Evolutionary conservation across 768 basidiomycete genomes (phyloP).

Genomic region (Suillus hirtellus): DNA sequence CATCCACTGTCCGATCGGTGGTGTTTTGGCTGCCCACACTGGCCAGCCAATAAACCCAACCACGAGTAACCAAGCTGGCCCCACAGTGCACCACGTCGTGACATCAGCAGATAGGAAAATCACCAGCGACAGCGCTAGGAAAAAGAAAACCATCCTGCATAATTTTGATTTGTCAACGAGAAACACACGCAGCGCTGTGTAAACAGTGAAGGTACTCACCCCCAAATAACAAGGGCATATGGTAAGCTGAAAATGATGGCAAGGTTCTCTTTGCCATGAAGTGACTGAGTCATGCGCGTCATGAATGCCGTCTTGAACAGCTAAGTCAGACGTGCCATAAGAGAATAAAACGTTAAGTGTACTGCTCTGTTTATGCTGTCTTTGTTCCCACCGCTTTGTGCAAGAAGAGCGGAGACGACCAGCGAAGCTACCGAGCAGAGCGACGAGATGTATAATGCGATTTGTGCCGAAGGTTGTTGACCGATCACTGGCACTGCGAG

Average conservation of each 20-base stretch:
- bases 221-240: constrained; percentile 53
- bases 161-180: neutral
- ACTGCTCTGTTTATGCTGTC: constrained; percentile 42
- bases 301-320: constrained; percentile 1
- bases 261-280: constrained; percentile 42
- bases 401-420: constrained; percentile 14
- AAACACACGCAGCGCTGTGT: neutral
- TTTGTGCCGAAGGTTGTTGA: constrained; percentile 2
- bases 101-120: constrained; percentile 4
- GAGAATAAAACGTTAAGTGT: constrained; percentile 13
- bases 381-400: constrained; percentile 33
- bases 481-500: constrained; percentile 34
- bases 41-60: neutral
- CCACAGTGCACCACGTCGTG: neutral
- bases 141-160: constrained; percentile 13
- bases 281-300: constrained; percentile 17
- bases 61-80: constrained; percentile 6
- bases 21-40: neutral
- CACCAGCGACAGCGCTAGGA: constrained; percentile 10
- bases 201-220: constrained; percentile 33
- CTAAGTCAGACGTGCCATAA: neutral
- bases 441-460: constrained; percentile 13
- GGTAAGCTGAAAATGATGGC: constrained; percentile 53
- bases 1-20: neutral
- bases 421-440: constrained; percentile 11